Percentiles rank a stretch among this genome's conserved stretches.
phyloP scores from a whole-genome alignment of 108 stramenopile species.

The Nitzschia putrida region DNA sequence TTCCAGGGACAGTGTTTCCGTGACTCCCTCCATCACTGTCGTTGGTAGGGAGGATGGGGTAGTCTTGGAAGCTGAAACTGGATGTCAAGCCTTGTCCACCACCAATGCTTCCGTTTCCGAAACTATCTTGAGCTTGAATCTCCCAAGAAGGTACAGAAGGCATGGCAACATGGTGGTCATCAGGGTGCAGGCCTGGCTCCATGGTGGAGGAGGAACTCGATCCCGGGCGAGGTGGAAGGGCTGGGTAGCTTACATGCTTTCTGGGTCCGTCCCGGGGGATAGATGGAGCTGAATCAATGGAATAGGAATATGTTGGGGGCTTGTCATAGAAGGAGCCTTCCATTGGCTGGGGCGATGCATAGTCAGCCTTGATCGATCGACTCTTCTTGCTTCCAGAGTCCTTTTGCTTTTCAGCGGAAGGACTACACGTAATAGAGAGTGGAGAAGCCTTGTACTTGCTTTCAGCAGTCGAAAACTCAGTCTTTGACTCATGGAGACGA shows the following conservation, averaged over 20 bases:
- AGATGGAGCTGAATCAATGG: constrained; percentile 56
- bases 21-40: constrained; percentile 38
- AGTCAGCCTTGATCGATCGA: constrained; percentile 9
- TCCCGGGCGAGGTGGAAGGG: constrained; percentile 49
- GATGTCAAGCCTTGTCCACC: constrained; percentile 42
- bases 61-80: constrained; percentile 62
- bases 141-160: constrained; percentile 70
- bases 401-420: constrained; percentile 36
- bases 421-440: constrained; percentile 55
- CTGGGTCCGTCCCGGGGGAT: constrained; percentile 29
- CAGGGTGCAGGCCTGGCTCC: constrained; percentile 40
- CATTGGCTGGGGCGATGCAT: constrained; percentile 26
- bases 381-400: constrained; percentile 9
- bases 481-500: constrained; percentile 8
- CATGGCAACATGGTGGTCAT: constrained; percentile 36
- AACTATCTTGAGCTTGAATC: constrained; percentile 61
- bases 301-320: constrained; percentile 52
- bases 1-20: neutral
- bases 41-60: constrained; percentile 46
- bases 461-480: constrained; percentile 6
- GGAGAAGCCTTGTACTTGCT: constrained; percentile 43
- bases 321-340: constrained; percentile 42
- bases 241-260: constrained; percentile 20
- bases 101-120: constrained; percentile 51
- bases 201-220: constrained; percentile 48